phyloP scores from a whole-genome alignment of 208 protist genomes.

The Hexamita inflata region DNA sequence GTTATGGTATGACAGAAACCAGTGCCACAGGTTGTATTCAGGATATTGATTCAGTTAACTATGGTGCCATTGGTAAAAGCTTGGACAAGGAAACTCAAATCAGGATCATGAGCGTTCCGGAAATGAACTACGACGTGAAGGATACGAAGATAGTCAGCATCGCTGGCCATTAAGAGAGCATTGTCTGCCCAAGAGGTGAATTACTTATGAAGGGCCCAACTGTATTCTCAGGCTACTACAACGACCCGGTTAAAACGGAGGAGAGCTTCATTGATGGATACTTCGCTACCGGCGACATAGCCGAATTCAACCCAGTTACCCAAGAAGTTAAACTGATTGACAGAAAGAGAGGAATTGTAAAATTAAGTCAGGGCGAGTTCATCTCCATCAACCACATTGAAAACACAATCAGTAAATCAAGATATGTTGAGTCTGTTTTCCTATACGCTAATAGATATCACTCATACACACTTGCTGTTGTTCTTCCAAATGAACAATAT shows the following conservation, averaged over 20 bases:
- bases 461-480: background rate
- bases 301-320: background rate
- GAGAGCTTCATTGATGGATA: background rate
- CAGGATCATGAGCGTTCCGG: background rate
- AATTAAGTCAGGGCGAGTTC: conserved; percentile 30
- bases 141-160: background rate
- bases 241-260: conserved; percentile 5
- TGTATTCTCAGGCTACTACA: conserved; percentile 38
- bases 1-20: conserved; percentile 30
- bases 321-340: conserved; percentile 1
- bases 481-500: background rate
- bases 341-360: conserved; percentile 27
- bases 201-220: conserved; percentile 28
- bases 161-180: background rate
- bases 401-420: background rate
- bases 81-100: background rate
- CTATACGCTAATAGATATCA: conserved; percentile 2
- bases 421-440: background rate
- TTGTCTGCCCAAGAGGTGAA: conserved; percentile 21
- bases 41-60: background rate
- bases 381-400: background rate
- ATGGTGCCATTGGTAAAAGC: background rate
- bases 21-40: background rate
- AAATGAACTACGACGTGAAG: background rate
- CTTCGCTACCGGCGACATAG: background rate